Conservation (phyloP, 83 land plant species). For the Diphasiastrum complanatum region DNA sequence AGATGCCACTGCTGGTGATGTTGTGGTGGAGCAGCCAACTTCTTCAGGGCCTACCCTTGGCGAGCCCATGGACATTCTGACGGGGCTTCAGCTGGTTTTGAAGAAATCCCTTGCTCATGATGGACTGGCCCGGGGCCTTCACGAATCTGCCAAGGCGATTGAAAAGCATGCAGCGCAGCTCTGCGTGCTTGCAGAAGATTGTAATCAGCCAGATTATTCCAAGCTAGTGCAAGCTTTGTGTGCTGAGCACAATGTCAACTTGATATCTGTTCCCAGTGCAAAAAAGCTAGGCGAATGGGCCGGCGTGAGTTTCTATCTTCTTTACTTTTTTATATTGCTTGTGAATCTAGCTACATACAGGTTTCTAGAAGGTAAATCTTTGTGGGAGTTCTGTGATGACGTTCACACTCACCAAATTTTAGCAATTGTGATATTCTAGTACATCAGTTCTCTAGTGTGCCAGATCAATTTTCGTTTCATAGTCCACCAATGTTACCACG, state of each 20-base stretch:
- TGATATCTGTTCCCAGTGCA: constrained; percentile 74
- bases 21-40: constrained; percentile 27
- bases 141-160: constrained; percentile 76
- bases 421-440: too few relatives aligned
- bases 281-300: constrained; percentile 91
- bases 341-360: too few relatives aligned
- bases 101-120: constrained; percentile 80
- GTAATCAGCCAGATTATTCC: constrained; percentile 75
- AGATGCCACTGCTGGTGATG: too few relatives aligned
- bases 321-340: not conserved
- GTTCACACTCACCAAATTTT: too few relatives aligned
- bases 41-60: constrained; percentile 43
- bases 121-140: constrained; percentile 74
- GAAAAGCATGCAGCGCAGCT: constrained; percentile 86
- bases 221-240: constrained; percentile 77
- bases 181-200: constrained; percentile 81
- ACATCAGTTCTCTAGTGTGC: too few relatives aligned
- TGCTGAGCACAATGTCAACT: constrained; percentile 61
- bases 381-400: too few relatives aligned
- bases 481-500: too few relatives aligned
- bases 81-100: constrained; percentile 65
- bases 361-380: too few relatives aligned
- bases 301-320: constrained; percentile 42
- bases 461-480: too few relatives aligned
- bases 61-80: constrained; percentile 80